Evolutionary conservation across 2,329 filamentous ascomycete genomes (phyloP), one percentile per base, ranked within the genome.

Genomic region (Aspergillus latus): DNA sequence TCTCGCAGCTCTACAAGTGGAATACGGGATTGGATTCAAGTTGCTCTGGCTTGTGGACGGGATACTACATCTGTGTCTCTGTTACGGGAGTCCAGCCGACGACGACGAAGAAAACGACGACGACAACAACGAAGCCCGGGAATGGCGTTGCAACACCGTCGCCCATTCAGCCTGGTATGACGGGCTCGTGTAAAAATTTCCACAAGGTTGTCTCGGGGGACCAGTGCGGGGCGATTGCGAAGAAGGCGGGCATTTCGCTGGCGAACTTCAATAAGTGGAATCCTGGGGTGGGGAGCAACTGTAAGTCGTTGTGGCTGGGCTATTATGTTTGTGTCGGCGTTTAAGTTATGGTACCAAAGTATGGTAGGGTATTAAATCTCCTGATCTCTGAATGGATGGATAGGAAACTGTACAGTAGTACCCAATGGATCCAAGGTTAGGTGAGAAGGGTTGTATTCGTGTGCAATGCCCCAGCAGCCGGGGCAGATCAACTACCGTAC

Each of bases 271-370:
- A 60, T 42, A 34, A 28, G n/a, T 60, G 55, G 55, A 60, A 60
- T 36, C 43, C 51, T n/a, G 48, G 15, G 2, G 51, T 60, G 15
- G 55, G 58, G 0, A 39, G 29, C 11, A 10, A n/a, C n/a, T 60
- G 58, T 44, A 10, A 39, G 37, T 36, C 48, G 3, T 29, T 60
- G 28, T 44, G 44, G 45, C 13, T 60, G n/a, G 55, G 55, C 3
- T 56, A 60, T 28, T 52, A 52, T 50, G 49, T 60, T n/a, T 60
- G 58, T 34, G 42, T 56, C 11, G 55, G 30, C 21, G 52, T 56
- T 29, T 51, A 44, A 15, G 10, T 47, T 3, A 10, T 10, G 16
- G 13, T 40, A 44, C 43, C 37, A 37, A 55, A 55, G 21, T 55
- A 55, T 26, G 45, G 16, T 32, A 32, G 30, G 30, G 30, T 9